phyloP scores from a whole-genome alignment of 257 asterid genomes.

The Capsicum chinense region DNA sequence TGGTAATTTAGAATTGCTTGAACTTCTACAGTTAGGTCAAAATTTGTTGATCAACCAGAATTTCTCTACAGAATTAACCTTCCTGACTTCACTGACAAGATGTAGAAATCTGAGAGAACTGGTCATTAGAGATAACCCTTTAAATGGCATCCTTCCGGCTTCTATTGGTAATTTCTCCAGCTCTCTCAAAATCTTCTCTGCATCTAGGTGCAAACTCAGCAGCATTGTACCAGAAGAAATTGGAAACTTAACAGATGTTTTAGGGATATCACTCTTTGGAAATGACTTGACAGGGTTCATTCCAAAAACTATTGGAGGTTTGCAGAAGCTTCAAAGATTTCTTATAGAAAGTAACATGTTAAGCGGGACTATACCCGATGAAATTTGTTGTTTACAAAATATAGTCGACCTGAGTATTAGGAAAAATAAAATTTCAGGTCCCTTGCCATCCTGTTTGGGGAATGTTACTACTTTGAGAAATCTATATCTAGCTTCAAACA shows the following conservation, averaged over 20 bases:
- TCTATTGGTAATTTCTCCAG: slow-evolving; percentile 47
- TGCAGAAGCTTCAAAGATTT: neutral
- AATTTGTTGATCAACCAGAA: too few relatives aligned
- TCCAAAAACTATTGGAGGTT: neutral
- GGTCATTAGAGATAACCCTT: neutral
- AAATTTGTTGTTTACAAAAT: neutral
- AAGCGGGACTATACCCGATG: neutral
- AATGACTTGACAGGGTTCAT: slow-evolving; percentile 23
- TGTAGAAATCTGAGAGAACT: slow-evolving; percentile 22
- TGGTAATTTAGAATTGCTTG: slow-evolving; percentile 38
- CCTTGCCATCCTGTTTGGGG: slow-evolving; percentile 43
- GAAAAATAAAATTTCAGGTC: slow-evolving; percentile 29
- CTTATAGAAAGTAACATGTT: neutral
- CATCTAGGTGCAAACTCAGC: neutral
- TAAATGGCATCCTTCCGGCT: slow-evolving; percentile 31
- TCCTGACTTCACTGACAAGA: slow-evolving; percentile 31
- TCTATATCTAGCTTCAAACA: slow-evolving; percentile 25
- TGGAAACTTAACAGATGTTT: slow-evolving; percentile 35
- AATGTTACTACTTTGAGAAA: neutral
- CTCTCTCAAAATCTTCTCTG: neutral
- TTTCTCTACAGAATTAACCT: neutral
- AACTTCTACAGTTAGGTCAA: slow-evolving; percentile 9
- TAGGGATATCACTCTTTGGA: neutral
- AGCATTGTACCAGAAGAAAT: slow-evolving; percentile 44
- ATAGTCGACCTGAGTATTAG: neutral